Conservation (phyloP, 2,329 filamentous ascomycete species). For the Geosmithia putterillii region DNA sequence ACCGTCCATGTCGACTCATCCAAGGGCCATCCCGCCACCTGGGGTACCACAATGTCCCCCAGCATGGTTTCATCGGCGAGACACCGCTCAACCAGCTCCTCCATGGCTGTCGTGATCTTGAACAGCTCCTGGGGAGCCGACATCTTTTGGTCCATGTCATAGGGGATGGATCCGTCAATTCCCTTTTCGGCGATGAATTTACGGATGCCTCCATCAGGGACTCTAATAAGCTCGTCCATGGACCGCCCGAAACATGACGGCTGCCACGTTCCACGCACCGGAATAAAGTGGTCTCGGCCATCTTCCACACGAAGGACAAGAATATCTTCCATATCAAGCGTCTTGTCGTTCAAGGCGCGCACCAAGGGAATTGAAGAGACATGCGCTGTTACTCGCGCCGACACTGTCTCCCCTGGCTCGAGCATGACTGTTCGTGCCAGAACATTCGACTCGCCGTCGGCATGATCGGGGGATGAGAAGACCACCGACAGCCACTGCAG, state of each 20-base stretch:
- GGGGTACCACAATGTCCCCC: constrained; percentile 36
- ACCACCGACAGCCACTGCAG: constrained; percentile 57
- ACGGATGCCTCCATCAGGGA: constrained; percentile 71
- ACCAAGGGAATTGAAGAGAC: constrained; percentile 54
- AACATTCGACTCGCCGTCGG: constrained; percentile 5
- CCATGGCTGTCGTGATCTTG: constrained; percentile 71
- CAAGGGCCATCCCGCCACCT: constrained; percentile 49
- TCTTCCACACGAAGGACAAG: constrained; percentile 72
- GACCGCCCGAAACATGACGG: constrained; percentile 75
- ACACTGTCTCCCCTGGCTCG: constrained; percentile 73
- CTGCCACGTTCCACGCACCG: constrained; percentile 65
- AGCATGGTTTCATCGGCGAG: constrained; percentile 52
- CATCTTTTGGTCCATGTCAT: constrained; percentile 49
- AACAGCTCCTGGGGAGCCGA: constrained; percentile 85
- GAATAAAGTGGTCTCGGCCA: constrained; percentile 86
- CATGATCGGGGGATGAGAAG: constrained; percentile 36
- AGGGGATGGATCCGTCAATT: constrained; percentile 37
- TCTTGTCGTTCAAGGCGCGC: constrained; percentile 58
- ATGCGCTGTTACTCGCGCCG: constrained; percentile 54
- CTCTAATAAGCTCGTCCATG: constrained; percentile 75
- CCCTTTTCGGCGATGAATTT: constrained; percentile 25
- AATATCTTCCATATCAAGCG: constrained; percentile 64
- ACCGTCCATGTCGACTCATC: constrained; percentile 25
- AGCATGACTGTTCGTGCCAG: constrained; percentile 48
- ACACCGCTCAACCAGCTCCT: constrained; percentile 41